Evolutionary conservation across 331 rosid species (phyloP).

Genomic region (Erythrophleum ivorense): DNA sequence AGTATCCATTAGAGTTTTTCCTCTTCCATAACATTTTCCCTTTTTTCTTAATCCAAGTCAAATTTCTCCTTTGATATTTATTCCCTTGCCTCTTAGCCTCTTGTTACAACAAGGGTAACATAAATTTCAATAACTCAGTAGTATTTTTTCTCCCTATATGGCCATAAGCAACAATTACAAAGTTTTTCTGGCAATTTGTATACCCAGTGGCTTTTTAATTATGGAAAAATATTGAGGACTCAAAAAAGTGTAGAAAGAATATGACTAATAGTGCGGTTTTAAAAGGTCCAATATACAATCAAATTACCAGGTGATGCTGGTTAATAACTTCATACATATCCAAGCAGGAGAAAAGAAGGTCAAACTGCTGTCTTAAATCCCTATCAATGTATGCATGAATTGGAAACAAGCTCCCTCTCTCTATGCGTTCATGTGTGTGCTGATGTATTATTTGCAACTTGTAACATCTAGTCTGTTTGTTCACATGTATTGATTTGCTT

Average conservation of each 20-base stretch:
- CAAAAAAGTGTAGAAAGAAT: conserved; percentile 3
- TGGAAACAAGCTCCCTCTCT: conserved; percentile 15
- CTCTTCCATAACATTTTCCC: neutral
- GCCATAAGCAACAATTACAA: conserved; percentile 4
- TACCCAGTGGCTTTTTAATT: neutral
- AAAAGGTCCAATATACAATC: conserved; percentile 22
- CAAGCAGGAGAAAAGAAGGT: conserved; percentile 21
- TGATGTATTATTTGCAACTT: conserved; percentile 21
- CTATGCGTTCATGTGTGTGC: conserved; percentile 1
- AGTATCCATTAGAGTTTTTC: neutral
- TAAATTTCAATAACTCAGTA: neutral
- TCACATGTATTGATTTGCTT: conserved; percentile 29
- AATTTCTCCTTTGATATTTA: neutral
- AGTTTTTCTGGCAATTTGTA: conserved; percentile 13
- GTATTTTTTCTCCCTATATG: conserved; percentile 3
- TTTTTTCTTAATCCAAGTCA: neutral
- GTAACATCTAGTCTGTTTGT: conserved; percentile 31
- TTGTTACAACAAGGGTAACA: conserved; percentile 1
- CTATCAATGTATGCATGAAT: conserved; percentile 15
- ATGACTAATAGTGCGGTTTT: conserved; percentile 14
- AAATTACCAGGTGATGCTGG: neutral
- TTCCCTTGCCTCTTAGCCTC: neutral
- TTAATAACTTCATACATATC: neutral
- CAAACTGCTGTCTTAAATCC: conserved; percentile 10
- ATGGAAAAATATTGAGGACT: conserved; percentile 7